Base-by-base conservation (phyloP, 805 yeast species). In the Clavispora santaluciae region DNA sequence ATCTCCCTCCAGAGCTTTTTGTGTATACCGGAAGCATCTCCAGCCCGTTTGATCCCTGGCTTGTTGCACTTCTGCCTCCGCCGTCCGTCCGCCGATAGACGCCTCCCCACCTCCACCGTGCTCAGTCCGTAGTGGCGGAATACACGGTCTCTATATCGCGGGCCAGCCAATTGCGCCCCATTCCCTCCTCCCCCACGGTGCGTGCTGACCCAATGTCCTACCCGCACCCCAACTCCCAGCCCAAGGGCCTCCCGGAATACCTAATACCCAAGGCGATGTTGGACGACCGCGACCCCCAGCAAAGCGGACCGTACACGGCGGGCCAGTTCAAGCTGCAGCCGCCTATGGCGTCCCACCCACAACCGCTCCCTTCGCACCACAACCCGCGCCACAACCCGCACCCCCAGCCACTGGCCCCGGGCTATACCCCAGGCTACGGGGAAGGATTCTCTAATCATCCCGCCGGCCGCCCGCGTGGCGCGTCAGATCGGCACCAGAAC, bases 221-320 rank as follows among this genome's bases (percentile, higher is more conserved):
- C 16, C 13, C 26, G 11, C 26, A 6, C 15, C 30, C 20, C 17
- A 16, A 24, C 18, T 64, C 28, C 38, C 52, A 39, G 51, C 49
- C 39, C 51, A 57, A 33, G 57, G 60, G 17, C 50, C 61, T 34
- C 41, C 61, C 43, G 35, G 61, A 39, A 38, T 67, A 40, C 51
- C 66, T 40, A 54, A 59, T 45, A 51, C 53, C 45, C 49, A 55
- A 42, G 50, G 58, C 40, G 49, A 50, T 40, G 49, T 55, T 33
- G 44, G 55, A 16, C 16, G 28, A 35, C 22, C 22, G 16, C 18
- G 28, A 13, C 11, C 23, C 38, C 15, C 15, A 23, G 21, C 38
- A 28, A 28, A 28, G 6, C n/a, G 31, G 31, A 5, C 31, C 31
- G 18, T 28, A 15, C 12, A 4, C 31, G 12, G 4, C 31, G 20